Base-by-base conservation (phyloP, 1,284 basidiomycete genomes). In the Fomitiporia mediterranea region DNA sequence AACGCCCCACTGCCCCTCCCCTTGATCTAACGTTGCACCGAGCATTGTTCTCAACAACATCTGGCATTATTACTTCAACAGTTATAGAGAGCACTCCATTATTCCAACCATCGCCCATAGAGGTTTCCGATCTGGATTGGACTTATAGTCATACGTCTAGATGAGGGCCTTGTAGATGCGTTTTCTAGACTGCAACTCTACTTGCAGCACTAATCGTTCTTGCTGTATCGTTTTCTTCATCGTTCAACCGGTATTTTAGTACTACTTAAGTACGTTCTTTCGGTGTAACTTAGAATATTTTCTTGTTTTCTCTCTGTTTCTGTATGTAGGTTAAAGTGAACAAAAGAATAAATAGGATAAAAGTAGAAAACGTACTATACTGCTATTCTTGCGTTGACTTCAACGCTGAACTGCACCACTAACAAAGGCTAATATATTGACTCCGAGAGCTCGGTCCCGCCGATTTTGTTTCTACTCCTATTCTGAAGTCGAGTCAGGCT, bases 41-140 rank as follows among this genome's bases (percentile, higher is more conserved):
- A 42, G 5, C 38, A 19, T 58, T 63, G 64, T 68, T 70, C 63
- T 70, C 66, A 70, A 72, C 67, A 65, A 69, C 65, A 63, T 61
- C 63, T 60, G 64, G 47, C 51, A 32, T 23, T 57, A 53, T 56
- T 61, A 19, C 46, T 51, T 47, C 54, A 53, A 52, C 60, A 60
- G 51, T 51, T 47, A 47, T 53, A 60, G 53, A 60, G 55, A 5
- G n/a, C n/a, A n/a, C n/a, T n/a, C n/a, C n/a, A n/a, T n/a, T n/a
- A n/a, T n/a, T n/a, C n/a, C n/a, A n/a, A n/a, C n/a, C n/a, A n/a
- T n/a, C n/a, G n/a, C n/a, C n/a, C n/a, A n/a, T n/a, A n/a, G n/a
- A n/a, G n/a, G n/a, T n/a, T n/a, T n/a, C n/a, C n/a, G n/a, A n/a
- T n/a, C n/a, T n/a, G n/a, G n/a, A n/a, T n/a, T n/a, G n/a, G n/a